These are phyloP conservation scores for Astrothelium macrocarpum DNA, from an alignment of 495 filamentous ascomycete species.

Conservation along the genomic window DNA sequence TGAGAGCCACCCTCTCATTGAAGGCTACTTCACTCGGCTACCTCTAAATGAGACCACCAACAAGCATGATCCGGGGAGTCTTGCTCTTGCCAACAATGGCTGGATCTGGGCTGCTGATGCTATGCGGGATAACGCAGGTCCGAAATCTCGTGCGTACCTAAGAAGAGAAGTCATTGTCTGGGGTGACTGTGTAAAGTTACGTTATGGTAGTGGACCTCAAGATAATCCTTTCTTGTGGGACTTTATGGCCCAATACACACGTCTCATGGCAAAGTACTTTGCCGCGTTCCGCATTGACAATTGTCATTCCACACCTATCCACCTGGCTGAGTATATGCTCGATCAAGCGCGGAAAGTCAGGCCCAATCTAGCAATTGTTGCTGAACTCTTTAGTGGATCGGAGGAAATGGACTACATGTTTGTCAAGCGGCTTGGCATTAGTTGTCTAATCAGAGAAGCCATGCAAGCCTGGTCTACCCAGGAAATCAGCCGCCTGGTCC, in stretches of 20 bases:
- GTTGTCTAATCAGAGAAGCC: slow-evolving; percentile 84
- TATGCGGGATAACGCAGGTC: slow-evolving; percentile 85
- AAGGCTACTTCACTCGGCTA: slow-evolving; percentile 90
- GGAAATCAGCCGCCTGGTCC: slow-evolving; percentile 83
- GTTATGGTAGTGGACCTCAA: slow-evolving; percentile 70
- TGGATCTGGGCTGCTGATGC: slow-evolving; percentile 98
- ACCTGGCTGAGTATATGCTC: slow-evolving; percentile 86
- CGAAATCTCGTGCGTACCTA: slow-evolving; percentile 78
- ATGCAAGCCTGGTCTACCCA: slow-evolving; percentile 97
- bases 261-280: slow-evolving; percentile 91
- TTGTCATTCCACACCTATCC: slow-evolving; percentile 90
- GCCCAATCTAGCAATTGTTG: slow-evolving; percentile 82
- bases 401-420: slow-evolving; percentile 95
- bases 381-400: slow-evolving; percentile 92
- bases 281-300: slow-evolving; percentile 96
- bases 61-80: slow-evolving; percentile 62
- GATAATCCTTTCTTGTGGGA: slow-evolving; percentile 95
- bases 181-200: slow-evolving; percentile 96
- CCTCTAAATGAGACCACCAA: slow-evolving; percentile 68
- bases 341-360: slow-evolving; percentile 83
- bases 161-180: slow-evolving; percentile 93
- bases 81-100: slow-evolving; percentile 89
- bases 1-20: slow-evolving; percentile 69
- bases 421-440: slow-evolving; percentile 82
- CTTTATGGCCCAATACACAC: slow-evolving; percentile 86